Conservation (phyloP, 2,329 filamentous ascomycete genomes). For the Fusarium circinatum region DNA sequence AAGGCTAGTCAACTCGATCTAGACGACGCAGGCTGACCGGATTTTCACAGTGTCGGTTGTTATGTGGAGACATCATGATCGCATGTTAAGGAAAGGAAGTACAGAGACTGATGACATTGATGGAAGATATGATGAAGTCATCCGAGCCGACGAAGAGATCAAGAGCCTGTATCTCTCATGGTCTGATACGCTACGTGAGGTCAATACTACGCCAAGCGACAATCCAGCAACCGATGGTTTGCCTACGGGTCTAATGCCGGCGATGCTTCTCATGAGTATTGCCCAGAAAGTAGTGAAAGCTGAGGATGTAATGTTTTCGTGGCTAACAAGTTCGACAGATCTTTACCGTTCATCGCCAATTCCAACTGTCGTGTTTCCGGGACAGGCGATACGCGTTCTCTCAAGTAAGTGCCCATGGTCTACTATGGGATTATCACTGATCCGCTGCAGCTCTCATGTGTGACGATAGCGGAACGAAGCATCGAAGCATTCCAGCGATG, state of each 20-base stretch:
- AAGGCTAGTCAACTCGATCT: rapidly evolving
- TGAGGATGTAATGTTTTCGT: rapidly evolving
- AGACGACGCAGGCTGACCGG: rapidly evolving
- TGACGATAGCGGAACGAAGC: background rate
- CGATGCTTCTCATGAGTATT: slow-evolving; percentile 5
- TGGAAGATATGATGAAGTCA: background rate
- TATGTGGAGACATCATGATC: background rate
- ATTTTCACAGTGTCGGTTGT: background rate
- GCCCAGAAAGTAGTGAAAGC: background rate
- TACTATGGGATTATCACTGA: rapidly evolving
- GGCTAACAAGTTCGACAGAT: background rate
- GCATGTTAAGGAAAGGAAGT: rapidly evolving
- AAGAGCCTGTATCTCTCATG: background rate
- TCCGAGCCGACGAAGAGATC: background rate
- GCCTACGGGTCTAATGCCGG: background rate
- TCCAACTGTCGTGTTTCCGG: slow-evolving; percentile 1
- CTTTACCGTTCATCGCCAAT: background rate
- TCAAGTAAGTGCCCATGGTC: background rate
- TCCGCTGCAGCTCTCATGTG: background rate
- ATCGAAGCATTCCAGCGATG: background rate
- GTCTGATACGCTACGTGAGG: background rate
- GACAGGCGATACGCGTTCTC: background rate
- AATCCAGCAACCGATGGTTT: background rate
- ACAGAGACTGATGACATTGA: background rate
- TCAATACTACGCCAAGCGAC: background rate